A percentile compares a stretch with the other conserved stretches of the same genome.
phyloP scores from a whole-genome alignment of 2,329 filamentous ascomycete species.

The Helminthosporium solani region DNA sequence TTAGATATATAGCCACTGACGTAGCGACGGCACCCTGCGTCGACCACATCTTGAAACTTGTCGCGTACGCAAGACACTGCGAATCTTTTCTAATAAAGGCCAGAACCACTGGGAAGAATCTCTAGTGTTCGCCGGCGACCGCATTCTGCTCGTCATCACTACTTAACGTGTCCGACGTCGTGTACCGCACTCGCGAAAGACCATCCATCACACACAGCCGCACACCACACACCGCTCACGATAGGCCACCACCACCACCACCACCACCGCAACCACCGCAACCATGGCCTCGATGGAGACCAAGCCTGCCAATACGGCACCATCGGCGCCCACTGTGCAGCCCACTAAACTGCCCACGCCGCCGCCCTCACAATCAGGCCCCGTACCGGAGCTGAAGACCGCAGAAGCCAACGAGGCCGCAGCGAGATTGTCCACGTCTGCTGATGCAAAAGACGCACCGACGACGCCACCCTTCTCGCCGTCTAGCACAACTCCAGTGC shows the following conservation, averaged over 20 bases:
- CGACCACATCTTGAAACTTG: constrained; percentile 17
- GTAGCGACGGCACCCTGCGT: constrained; percentile 25
- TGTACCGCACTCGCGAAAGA: no score
- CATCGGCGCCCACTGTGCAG: constrained; percentile 11
- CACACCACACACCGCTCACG: no score
- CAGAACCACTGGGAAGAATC: no score
- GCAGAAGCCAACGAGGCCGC: constrained; percentile 4
- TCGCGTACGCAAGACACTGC: constrained; percentile 3
- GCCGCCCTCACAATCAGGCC: constrained; percentile 24
- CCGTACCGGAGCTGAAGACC: background rate
- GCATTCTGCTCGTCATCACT: no score
- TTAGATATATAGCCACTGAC: constrained; percentile 20
- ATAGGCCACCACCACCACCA: no score
- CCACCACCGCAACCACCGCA: no score
- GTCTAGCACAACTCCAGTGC: constrained; percentile 32
- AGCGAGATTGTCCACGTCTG: constrained; percentile 17
- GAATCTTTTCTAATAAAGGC: no score
- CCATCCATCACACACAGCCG: no score
- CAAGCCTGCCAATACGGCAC: constrained; percentile 13
- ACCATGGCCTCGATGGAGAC: constrained; percentile 10
- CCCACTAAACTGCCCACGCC: constrained; percentile 24
- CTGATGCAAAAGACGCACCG: constrained; percentile 13
- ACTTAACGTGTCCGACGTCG: no score
- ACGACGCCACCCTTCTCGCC: constrained; percentile 35
- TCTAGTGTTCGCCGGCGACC: no score